Base-by-base conservation (phyloP, 495 filamentous ascomycete species). In the Monascus purpureus region DNA sequence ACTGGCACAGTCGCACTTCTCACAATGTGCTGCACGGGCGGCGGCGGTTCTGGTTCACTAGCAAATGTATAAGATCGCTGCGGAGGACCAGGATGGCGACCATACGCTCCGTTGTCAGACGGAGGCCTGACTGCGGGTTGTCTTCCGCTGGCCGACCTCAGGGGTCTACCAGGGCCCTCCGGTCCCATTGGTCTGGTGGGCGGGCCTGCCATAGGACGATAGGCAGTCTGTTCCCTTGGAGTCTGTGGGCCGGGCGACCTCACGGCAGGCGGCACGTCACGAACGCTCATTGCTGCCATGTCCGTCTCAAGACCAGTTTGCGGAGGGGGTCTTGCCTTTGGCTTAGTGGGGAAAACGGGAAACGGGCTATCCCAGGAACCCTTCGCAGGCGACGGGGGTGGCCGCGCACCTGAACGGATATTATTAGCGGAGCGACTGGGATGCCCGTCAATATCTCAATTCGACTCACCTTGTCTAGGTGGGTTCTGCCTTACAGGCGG, bases 331-430 rank as follows among this genome's bases (percentile, higher is more conserved):
- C 38, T 46, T 36, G 16, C 47, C 38, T 39, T 39, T 33, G 6
- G 37, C 34, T 34, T 41, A 8, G 56, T 50, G 19, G 72, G 71
- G 36, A 82, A 81, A 1, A 66, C 59, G 8, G 80, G 75, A 37
- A 81, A 84, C 3, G 77, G 70, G 39, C 73, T 76, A 28, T 79
- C 76, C 46, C 70, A 77, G n/a, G 68, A 53, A 25, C 60, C 44
- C 3, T 59, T 59, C 8, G 64, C 61, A 6, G 73, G 67, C 13
- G 54, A 59, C 13, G 54, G 47, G 4, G 59, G 60, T 6, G 58
- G 48, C 13, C 43, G 48, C 22, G 26, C 43, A 17, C 42, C 47
- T 13, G 50, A 43, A 46, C 31, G 36, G 37, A 31, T 13, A 25
- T n/a, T 15, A 35, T 46, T 28, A 40, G 45, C 34, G 38, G 12